Evolutionary conservation across 2,329 filamentous ascomycete genomes (phyloP).

Genomic region (Talaromyces sp.): DNA sequence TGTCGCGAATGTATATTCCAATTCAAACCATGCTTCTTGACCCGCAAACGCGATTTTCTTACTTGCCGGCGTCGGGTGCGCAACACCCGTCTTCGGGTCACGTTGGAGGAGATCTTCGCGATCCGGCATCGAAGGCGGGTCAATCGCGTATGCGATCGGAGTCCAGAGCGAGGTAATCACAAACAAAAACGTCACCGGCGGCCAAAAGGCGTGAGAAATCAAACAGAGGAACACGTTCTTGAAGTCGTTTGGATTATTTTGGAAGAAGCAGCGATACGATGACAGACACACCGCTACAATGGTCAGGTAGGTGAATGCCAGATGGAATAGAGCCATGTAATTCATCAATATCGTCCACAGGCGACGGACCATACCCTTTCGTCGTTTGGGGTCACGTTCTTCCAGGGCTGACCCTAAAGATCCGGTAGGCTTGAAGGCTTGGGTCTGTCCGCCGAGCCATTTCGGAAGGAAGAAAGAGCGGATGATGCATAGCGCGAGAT

Average conservation of each 20-base stretch:
- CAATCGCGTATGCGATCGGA: constrained; percentile 57
- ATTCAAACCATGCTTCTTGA: constrained; percentile 53
- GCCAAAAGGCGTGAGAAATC: constrained; percentile 59
- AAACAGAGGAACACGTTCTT: constrained; percentile 48
- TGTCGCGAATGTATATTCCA: constrained; percentile 51
- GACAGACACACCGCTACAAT: constrained; percentile 48
- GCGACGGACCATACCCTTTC: constrained; percentile 46
- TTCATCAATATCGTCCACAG: constrained; percentile 53
- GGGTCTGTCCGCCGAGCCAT: constrained; percentile 56
- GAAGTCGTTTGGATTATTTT: constrained; percentile 28
- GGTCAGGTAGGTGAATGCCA: constrained; percentile 51
- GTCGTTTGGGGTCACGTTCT: constrained; percentile 48
- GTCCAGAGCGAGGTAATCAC: constrained; percentile 54
- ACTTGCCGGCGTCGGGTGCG: constrained; percentile 41
- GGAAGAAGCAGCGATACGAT: constrained; percentile 48
- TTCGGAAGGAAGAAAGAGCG: constrained; percentile 54
- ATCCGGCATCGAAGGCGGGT: constrained; percentile 54
- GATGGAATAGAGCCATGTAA: constrained; percentile 53
- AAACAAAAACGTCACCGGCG: constrained; percentile 54
- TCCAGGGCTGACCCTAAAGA: constrained; percentile 53
- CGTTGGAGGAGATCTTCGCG: constrained; percentile 53
- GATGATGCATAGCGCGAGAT: constrained; percentile 54
- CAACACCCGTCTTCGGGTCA: constrained; percentile 49
- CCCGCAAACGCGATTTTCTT: constrained; percentile 54
- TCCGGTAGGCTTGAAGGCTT: constrained; percentile 58